Conservation (phyloP, 1,139 yeast species). For the Saccharomycopsis hybrid region DNA sequence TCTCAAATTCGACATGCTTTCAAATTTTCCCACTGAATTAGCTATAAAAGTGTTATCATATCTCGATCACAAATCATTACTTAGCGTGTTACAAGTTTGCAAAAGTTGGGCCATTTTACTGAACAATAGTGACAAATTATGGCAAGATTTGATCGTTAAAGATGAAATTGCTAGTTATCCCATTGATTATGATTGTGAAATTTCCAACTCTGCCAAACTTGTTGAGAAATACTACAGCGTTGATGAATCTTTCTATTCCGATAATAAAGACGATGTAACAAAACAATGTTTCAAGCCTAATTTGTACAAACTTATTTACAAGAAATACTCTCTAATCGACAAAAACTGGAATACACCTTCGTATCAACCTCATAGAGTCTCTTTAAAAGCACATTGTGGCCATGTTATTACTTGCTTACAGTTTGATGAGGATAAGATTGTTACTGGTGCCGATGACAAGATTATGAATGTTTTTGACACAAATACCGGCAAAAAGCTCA, state of each 20-base stretch:
- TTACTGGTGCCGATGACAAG: conserved; percentile 89
- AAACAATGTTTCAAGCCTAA: conserved; percentile 23
- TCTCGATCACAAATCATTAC: conserved; percentile 59
- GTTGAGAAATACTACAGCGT: conserved; percentile 30
- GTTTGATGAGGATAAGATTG: conserved; percentile 84
- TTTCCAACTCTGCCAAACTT: conserved; percentile 29
- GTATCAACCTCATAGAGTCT: conserved; percentile 61
- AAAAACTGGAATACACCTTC: conserved; percentile 79
- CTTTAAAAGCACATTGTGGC: conserved; percentile 68
- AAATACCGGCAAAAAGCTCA: conserved; percentile 58
- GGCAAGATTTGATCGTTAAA: conserved; percentile 49
- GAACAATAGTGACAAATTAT: conserved; percentile 49
- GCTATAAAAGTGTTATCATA: conserved; percentile 56
- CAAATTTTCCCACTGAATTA: conserved; percentile 72
- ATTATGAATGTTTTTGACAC: conserved; percentile 79
- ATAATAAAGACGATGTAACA: conserved; percentile 18
- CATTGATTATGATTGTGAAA: conserved; percentile 32
- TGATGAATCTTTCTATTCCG: conserved; percentile 10
- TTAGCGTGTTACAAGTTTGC: conserved; percentile 60
- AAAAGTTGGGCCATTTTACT: conserved; percentile 62
- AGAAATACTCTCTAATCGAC: conserved; percentile 58
- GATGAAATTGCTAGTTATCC: conserved; percentile 43
- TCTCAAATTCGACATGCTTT: conserved; percentile 66
- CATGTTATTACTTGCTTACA: conserved; percentile 92
- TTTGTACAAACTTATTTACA: conserved; percentile 52